Conservation (phyloP, 2,329 filamentous ascomycete species). For the Nemania sp. region DNA sequence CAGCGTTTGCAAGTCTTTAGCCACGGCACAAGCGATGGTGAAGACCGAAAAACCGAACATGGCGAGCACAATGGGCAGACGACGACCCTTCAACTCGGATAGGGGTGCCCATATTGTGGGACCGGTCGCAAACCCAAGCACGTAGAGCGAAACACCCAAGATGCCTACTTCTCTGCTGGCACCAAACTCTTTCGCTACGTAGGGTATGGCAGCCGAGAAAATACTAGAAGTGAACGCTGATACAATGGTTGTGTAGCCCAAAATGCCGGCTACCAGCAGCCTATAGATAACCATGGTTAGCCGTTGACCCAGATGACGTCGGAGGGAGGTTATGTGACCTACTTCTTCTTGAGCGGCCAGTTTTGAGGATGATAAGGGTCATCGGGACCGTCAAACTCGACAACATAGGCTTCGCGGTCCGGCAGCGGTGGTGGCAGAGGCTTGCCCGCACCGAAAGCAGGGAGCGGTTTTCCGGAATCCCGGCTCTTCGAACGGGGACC, state of each 20-base stretch:
- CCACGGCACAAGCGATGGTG: slow-evolving; percentile 66
- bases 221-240: slow-evolving; percentile 76
- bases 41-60: slow-evolving; percentile 74
- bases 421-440: slow-evolving; percentile 72
- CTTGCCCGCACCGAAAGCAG: slow-evolving; percentile 74
- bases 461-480: slow-evolving; percentile 63
- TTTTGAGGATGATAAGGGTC: slow-evolving; percentile 88
- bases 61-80: slow-evolving; percentile 62
- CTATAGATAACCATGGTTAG: slow-evolving; percentile 40
- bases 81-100: slow-evolving; percentile 71
- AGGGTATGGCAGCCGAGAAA: slow-evolving; percentile 68
- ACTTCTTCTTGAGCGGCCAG: slow-evolving; percentile 81
- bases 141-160: slow-evolving; percentile 70
- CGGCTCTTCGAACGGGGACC: slow-evolving; percentile 50
- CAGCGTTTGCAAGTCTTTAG: slow-evolving; percentile 70
- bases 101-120: slow-evolving; percentile 75
- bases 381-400: slow-evolving; percentile 81
- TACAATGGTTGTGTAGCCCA: slow-evolving; percentile 74
- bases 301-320: neutral
- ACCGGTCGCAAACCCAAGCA: slow-evolving; percentile 66
- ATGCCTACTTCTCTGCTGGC: slow-evolving; percentile 66
- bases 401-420: slow-evolving; percentile 75
- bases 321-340: slow-evolving; percentile 39
- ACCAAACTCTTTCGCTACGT: slow-evolving; percentile 61
- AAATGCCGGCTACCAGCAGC: slow-evolving; percentile 66